Base-by-base conservation (phyloP, 2,329 filamentous ascomycete genomes). In the Monilinia vaccinii-corymbosi region DNA sequence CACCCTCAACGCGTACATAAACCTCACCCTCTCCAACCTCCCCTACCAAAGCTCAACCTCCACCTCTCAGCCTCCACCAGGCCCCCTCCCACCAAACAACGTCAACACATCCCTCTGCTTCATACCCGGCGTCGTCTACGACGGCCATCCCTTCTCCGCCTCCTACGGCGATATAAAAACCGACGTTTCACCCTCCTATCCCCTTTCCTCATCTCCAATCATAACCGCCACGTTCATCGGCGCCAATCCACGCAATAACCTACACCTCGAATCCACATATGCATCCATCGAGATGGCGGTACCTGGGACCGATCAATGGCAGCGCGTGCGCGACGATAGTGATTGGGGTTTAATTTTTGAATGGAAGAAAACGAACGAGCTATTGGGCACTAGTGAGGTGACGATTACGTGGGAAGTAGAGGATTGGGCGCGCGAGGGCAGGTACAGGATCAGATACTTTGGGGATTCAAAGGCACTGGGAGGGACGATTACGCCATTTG, bases 161-260 rank as follows among this genome's bases (percentile, higher is more conserved):
- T 75, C 73, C 0, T 97, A 91, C 68, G 93, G 93, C 47, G 78
- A 85, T 46, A 81, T 91, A 1, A 73, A 83, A 32, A 74, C 74
- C 0, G 79, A 86, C 51, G 78, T 81, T 1, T 70, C 74, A 0
- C 70, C 79, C 13, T 74, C 76, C 0, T 91, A 89, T 70, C 64
- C 73, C 1, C 74, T 80, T 10, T 89, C 90, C 4, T 79, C 82
- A 36, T 50, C 55, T 8, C 48, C 49, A 7, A 76, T 77, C 4
- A 82, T 92, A 52, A 80, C 76, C 18, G 87, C 81, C 0, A 84
- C 79, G 0, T 97, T 97, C 72, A 82, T 93, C 2, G 93, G 87
- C 18, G 92, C 92, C 1, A 96, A 96, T 69, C 93, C 93, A 18
- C 82, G 93, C 34, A 97, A 97, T 72, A 88, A 96, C 65, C 81